These are phyloP conservation scores for Aspergillus alliaceus DNA, from an alignment of 2,329 filamentous ascomycete genomes.

Conservation along the genomic window DNA sequence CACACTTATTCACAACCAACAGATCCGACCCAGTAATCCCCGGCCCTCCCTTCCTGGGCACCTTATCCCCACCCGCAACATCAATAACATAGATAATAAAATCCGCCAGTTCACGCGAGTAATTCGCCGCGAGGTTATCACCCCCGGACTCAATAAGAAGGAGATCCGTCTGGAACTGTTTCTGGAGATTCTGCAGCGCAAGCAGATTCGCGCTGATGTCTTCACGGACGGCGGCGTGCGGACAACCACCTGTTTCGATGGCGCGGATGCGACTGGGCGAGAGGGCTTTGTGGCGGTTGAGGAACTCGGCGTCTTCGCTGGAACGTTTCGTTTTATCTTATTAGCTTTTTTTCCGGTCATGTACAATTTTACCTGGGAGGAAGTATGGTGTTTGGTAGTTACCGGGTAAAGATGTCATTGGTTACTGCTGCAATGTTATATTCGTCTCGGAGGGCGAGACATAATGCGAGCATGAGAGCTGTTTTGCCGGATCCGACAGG, in stretches of 20 bases:
- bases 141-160: conserved; percentile 94
- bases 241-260: conserved; percentile 96
- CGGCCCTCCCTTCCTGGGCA: conserved; percentile 91
- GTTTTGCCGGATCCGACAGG: conserved; percentile 98
- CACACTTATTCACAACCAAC: conserved; percentile 95
- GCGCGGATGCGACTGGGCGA: conserved; percentile 82
- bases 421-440: conserved; percentile 94
- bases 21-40: conserved; percentile 96
- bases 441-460: conserved; percentile 73
- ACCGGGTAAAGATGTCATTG: conserved; percentile 95
- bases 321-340: conserved; percentile 2
- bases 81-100: conserved; percentile 99
- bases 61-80: conserved; percentile 93
- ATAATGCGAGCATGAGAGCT: conserved; percentile 92
- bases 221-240: conserved; percentile 94
- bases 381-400: too few species aligned
- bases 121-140: conserved; percentile 96
- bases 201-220: conserved; percentile 94
- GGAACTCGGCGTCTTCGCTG: conserved; percentile 94
- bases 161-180: conserved; percentile 75
- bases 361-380: too few species aligned
- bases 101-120: conserved; percentile 89
- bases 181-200: conserved; percentile 85
- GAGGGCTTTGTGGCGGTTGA: conserved; percentile 81
- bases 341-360: too few species aligned